phyloP scores from a whole-genome alignment of 148 eudicot species.

The Rhododendron mucronatum region DNA sequence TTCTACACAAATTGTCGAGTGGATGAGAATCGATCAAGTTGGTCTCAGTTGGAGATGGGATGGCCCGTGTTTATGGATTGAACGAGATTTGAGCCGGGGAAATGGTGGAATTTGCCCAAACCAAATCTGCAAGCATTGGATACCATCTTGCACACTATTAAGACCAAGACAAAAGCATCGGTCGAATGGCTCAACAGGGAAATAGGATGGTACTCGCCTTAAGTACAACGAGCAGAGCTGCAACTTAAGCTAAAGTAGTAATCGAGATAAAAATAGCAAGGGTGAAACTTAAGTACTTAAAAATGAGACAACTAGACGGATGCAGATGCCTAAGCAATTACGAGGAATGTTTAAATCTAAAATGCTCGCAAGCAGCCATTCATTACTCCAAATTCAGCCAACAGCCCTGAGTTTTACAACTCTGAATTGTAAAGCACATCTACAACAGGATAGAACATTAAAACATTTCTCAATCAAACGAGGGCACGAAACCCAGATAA shows the following conservation, averaged over 20 bases:
- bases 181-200: neutral
- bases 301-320: neutral
- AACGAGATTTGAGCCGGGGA: too few relatives aligned
- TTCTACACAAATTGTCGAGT: too few relatives aligned
- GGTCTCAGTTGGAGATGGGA: too few relatives aligned
- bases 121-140: neutral
- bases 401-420: neutral
- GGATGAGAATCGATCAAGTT: too few relatives aligned
- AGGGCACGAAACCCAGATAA: neutral
- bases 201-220: neutral
- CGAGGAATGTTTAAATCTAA: neutral
- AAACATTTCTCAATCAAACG: neutral
- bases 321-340: neutral
- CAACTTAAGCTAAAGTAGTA: neutral
- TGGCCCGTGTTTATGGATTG: too few relatives aligned
- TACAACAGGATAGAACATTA: neutral
- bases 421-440: constrained; percentile 1
- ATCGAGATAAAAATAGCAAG: neutral
- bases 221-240: neutral
- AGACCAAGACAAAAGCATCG: too few relatives aligned
- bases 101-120: too few relatives aligned
- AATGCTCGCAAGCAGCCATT: neutral
- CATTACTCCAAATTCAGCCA: neutral
- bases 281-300: neutral
- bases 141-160: neutral